Conservation (phyloP, 1,284 basidiomycete species). For the Lignosus rhinocerotis region DNA sequence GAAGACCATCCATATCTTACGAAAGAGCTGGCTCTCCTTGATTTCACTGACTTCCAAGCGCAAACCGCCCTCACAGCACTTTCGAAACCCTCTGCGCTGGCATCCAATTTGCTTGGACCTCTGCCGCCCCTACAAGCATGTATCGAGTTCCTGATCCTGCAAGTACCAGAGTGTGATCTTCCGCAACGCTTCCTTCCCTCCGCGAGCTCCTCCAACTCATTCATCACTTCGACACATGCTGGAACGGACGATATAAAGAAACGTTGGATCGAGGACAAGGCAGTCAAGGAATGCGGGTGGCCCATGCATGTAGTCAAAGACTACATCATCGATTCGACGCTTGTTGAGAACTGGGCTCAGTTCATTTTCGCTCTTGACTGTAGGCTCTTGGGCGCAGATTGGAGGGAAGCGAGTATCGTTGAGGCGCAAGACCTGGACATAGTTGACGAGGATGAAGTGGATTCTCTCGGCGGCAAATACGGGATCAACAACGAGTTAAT, state of each 20-base stretch:
- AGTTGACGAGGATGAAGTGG: conserved; percentile 60
- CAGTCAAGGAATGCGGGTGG: conserved; percentile 84
- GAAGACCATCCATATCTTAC: conserved; percentile 42
- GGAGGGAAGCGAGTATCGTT: conserved; percentile 23
- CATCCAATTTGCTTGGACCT: conserved; percentile 50
- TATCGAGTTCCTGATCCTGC: conserved; percentile 75
- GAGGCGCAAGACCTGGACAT: conserved; percentile 33
- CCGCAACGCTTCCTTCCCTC: conserved; percentile 63
- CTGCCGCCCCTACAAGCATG: conserved; percentile 62
- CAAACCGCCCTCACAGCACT: conserved; percentile 53
- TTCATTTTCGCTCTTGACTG: conserved; percentile 53
- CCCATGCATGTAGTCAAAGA: conserved; percentile 72
- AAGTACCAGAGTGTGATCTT: conserved; percentile 78
- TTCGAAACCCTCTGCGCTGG: conserved; percentile 50
- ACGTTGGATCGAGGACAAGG: conserved; percentile 83
- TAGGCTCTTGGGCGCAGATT: conserved; percentile 46
- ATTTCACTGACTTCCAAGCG: conserved; percentile 55
- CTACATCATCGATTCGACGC: conserved; percentile 41
- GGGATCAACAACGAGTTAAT: conserved; percentile 50
- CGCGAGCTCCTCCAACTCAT: conserved; percentile 68
- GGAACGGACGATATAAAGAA: conserved; percentile 66
- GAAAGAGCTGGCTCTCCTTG: conserved; percentile 53
- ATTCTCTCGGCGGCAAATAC: conserved; percentile 62
- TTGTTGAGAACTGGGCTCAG: conserved; percentile 48
- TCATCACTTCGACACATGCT: conserved; percentile 62